Conservation (phyloP, 1,284 basidiomycete species). For the Pterula multifida region DNA sequence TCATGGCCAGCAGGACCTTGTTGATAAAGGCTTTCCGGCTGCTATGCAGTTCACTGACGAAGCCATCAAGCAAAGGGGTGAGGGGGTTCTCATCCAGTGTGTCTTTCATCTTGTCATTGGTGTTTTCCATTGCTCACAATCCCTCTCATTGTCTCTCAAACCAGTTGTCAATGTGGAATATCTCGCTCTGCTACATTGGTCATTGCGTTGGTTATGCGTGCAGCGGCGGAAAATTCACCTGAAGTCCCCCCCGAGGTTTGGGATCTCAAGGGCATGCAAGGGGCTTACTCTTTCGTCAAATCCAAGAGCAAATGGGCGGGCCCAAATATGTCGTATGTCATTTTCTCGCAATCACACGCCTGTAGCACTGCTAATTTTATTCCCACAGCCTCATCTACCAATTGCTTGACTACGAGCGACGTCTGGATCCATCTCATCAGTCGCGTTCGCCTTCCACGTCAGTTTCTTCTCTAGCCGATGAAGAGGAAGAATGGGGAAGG, state of each 20-base stretch:
- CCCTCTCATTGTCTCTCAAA: slow-evolving; percentile 15
- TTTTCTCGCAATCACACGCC: slow-evolving; percentile 6
- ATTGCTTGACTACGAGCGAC: slow-evolving; percentile 86
- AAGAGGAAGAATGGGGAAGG: slow-evolving; percentile 79
- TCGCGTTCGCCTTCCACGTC: slow-evolving; percentile 41
- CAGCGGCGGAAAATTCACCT: slow-evolving; percentile 64
- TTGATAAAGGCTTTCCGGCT: slow-evolving; percentile 62
- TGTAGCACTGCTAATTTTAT: slow-evolving; percentile 7
- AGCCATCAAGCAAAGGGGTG: slow-evolving; percentile 50
- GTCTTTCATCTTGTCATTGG: slow-evolving; percentile 19
- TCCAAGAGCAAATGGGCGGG: slow-evolving; percentile 80
- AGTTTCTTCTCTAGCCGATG: slow-evolving; percentile 41
- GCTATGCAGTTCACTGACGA: slow-evolving; percentile 77
- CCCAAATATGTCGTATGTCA: slow-evolving; percentile 89
- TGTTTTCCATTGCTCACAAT: slow-evolving; percentile 6
- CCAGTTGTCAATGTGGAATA: slow-evolving; percentile 91
- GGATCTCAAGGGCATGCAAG: slow-evolving; percentile 84
- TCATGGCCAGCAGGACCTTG: slow-evolving; percentile 85
- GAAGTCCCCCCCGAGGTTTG: slow-evolving; percentile 63
- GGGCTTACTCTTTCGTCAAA: slow-evolving; percentile 86
- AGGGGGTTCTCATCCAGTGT: slow-evolving; percentile 82
- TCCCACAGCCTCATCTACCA: slow-evolving; percentile 82
- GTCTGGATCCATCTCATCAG: slow-evolving; percentile 40
- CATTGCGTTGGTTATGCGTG: slow-evolving; percentile 92
- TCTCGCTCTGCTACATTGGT: slow-evolving; percentile 88